Base-by-base conservation (phyloP, 768 basidiomycete genomes). In the Dentipellis sp. region DNA sequence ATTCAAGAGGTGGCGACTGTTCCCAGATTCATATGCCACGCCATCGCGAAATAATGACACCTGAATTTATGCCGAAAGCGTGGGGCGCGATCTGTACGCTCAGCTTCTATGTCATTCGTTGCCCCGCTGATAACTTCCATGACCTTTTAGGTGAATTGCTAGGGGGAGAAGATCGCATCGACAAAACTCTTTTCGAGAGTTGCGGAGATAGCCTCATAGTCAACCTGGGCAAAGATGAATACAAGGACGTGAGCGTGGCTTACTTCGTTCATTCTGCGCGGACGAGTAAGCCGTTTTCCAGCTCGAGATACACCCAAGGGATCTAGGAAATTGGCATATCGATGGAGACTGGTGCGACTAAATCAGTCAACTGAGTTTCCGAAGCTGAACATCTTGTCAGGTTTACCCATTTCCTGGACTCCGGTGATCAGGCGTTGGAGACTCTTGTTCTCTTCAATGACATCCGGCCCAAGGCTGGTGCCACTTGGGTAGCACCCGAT, bases 281-380 rank as follows among this genome's bases (percentile, higher is more conserved):
- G n/a, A 9, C 10, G n/a, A 12, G 21, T 42, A 34, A 54, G 4
- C 4, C 2, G 2, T 4, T 10, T 11, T 21, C 16, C 38, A 65
- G 63, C 58, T 56, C 45, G 52, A 55, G 38, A 63, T 67, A 21
- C 39, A 63, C 19, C 70, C 68, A 1, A 62, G 62, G 42, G 65
- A 70, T 10, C 58, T 74, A 16, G 67, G 66, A 10, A 71, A 72
- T 53, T 73, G 72, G 71, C 71, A 73, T 50, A 66, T 63, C 36
- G 67, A 68, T 48, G 67, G 67, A 16, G 67, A 68, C 53, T 68
- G 66, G 66, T 64, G 46, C 10, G 16, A 29, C 3, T 29, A 29
- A 3, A 29, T 29, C 29, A 29, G 11, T 10, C 21, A 22, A 16
- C 19, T 37, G 17, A 12, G 8, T 12, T n/a, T 45, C n/a, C 2